phyloP scores from a whole-genome alignment of 345 rosid species.

The Gossypium turneri region DNA sequence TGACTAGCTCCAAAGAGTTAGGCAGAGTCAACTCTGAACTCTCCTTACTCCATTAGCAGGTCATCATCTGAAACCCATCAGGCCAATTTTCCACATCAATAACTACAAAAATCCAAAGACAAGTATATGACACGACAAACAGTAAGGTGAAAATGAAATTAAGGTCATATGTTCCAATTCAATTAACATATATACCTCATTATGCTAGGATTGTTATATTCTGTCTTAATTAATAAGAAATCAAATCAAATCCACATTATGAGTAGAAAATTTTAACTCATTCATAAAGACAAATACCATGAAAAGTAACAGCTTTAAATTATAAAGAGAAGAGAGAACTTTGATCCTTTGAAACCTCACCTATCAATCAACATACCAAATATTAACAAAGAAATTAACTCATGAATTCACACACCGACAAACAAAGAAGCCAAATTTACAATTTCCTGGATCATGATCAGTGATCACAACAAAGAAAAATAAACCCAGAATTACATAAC shows the following conservation, averaged over 20 bases:
- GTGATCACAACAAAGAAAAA: slow-evolving; percentile 10
- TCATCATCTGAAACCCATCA: background rate
- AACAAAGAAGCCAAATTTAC: background rate
- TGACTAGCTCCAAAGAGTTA: background rate
- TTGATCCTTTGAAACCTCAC: background rate
- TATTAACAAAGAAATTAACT: background rate
- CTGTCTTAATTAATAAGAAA: background rate
- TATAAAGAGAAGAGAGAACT: background rate
- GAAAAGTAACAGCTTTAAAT: background rate
- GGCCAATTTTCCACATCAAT: background rate
- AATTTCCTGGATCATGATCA: slow-evolving; percentile 24
- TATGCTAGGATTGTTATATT: background rate
- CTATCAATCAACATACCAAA: background rate
- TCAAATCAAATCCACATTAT: background rate
- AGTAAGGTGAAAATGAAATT: background rate
- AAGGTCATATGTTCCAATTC: background rate
- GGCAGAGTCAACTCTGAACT: background rate
- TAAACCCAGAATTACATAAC: background rate
- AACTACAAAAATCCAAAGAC: background rate
- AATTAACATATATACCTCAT: background rate
- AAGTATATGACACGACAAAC: background rate
- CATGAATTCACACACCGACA: background rate
- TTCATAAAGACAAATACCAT: background rate
- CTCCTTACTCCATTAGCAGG: background rate
- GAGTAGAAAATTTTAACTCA: background rate